Evolutionary conservation across 2,329 filamentous ascomycete genomes (phyloP), one percentile per base, ranked within the genome.

Genomic region (Seiridium cupressi): DNA sequence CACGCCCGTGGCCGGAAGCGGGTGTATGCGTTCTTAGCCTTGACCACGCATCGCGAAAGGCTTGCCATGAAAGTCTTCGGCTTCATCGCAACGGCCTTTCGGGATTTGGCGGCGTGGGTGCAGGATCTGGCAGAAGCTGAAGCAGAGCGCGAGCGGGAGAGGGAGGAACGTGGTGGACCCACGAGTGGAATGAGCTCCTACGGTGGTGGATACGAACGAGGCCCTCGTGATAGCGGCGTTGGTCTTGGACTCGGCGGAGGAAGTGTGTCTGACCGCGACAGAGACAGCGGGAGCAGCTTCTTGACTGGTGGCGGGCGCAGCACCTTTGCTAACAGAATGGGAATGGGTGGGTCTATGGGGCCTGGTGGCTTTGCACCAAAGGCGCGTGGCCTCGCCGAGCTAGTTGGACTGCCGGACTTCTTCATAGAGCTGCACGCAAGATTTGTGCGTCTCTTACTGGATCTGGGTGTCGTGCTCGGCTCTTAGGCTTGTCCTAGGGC

Each of bases 1-100:
- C 86, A 88, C 63, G 87, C 87, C 11, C 84, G 87, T 10, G 87
- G 87, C 4, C 84, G 88, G 65, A 87, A 88, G 72, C 82, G 87
- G n/a, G 84, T 89, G 10, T 90, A 90, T 68, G 87, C 87, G 9
- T 85, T 90, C 61, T 73, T 90, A 61, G 86, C 86, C 2, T 80
- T 89, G 51, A 87, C 82, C 70, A 89, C 86, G 9, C 84, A 89
- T 71, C 84, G 84, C 56, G 86, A 89, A 72, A 81, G 85, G 11
- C 74, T 85, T 11, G 85, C 85, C 49, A 88, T 90, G 83, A 87
- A 88, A 71, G 81, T 85, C 0, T 89, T 89, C 68, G 81, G 82
- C 44, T 84, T 86, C 64, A 78, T 89, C 36, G 83, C 86, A 3
- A 76, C 79, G 2, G 85, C 84, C 1, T 90, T 90, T 66, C 81